phyloP scores from a whole-genome alignment of 495 filamentous ascomycete species.

The Bombardia bombarda region DNA sequence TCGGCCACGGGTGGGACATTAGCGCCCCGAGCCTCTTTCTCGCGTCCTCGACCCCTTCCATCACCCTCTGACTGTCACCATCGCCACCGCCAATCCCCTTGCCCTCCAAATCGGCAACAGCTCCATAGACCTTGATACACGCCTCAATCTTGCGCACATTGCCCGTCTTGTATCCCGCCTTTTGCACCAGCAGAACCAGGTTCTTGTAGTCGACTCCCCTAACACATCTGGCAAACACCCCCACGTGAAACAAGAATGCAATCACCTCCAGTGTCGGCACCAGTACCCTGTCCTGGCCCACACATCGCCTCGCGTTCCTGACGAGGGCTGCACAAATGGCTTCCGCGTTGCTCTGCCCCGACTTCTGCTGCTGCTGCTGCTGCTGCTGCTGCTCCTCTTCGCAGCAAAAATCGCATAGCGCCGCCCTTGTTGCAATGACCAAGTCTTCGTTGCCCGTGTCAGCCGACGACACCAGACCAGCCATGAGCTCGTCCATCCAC shows the following conservation, averaged over 20 bases:
- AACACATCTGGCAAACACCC: conserved; percentile 24
- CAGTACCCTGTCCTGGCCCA: conserved; percentile 57
- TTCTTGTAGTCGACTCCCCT: conserved; percentile 31
- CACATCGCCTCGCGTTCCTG: conserved; percentile 26
- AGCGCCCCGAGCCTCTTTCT: conserved; percentile 35
- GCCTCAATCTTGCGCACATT: conserved; percentile 73
- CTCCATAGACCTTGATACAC: conserved; percentile 68
- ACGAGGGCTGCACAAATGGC: conserved; percentile 26
- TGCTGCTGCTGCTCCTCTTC: too few relatives aligned
- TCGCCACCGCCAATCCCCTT: conserved; percentile 2
- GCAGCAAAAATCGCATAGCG: conserved; percentile 51
- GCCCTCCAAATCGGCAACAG: conserved; percentile 35
- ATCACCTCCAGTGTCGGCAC: conserved; percentile 69
- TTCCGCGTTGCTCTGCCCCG: conserved; percentile 20
- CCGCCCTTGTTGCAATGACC: conserved; percentile 62
- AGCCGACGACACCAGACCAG: conserved; percentile 75
- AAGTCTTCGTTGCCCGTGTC: conserved; percentile 78
- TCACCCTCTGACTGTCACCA: background rate
- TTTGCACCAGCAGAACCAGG: conserved; percentile 63
- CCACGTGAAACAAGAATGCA: conserved; percentile 62
- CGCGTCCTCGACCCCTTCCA: conserved; percentile 28
- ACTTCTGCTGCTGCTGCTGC: too few relatives aligned
- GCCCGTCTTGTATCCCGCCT: conserved; percentile 71
- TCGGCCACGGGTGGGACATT: conserved; percentile 40
- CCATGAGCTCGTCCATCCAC: conserved; percentile 46